Percentiles rank a stretch among this genome's conserved stretches.
phyloP scores from a whole-genome alignment of 2,329 filamentous ascomycete species.

The Apiospora sp. region DNA sequence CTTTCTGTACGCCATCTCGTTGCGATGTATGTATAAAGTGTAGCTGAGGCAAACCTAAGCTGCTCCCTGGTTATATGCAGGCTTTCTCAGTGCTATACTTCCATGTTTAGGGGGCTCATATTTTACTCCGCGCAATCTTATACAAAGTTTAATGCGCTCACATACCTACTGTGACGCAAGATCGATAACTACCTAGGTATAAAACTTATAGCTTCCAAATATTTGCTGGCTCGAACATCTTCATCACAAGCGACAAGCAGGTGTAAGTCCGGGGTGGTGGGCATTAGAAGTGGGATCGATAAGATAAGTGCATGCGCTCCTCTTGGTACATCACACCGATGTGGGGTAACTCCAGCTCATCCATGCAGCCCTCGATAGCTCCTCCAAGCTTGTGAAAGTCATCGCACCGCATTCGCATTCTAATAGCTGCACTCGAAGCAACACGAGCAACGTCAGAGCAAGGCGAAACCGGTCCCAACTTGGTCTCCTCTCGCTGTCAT shows the following conservation, averaged over 20 bases:
- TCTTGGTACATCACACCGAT: background rate
- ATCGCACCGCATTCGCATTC: constrained; percentile 2
- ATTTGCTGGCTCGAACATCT: too few relatives aligned
- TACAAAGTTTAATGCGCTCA: too few relatives aligned
- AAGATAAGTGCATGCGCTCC: background rate
- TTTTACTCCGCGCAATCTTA: too few relatives aligned
- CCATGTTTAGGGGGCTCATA: too few relatives aligned
- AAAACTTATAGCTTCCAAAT: too few relatives aligned
- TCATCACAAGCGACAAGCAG: background rate
- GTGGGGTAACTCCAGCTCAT: constrained; percentile 10
- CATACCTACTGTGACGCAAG: too few relatives aligned
- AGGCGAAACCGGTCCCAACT: constrained; percentile 2
- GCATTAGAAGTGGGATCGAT: background rate
- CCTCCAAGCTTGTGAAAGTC: constrained; percentile 12
- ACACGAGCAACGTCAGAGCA: constrained; percentile 16
- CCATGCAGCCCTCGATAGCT: constrained; percentile 1
- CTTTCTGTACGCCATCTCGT: background rate
- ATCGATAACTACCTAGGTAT: too few relatives aligned
- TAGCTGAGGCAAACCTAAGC: background rate
- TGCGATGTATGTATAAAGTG: background rate
- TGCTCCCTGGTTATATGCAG: background rate
- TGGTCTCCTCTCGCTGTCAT: background rate
- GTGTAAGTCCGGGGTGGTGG: background rate
- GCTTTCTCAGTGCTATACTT: background rate
- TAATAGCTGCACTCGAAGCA: background rate